Base-by-base conservation (phyloP, 108 stramenopile genomes). In the Fragilaria crotonensis region DNA sequence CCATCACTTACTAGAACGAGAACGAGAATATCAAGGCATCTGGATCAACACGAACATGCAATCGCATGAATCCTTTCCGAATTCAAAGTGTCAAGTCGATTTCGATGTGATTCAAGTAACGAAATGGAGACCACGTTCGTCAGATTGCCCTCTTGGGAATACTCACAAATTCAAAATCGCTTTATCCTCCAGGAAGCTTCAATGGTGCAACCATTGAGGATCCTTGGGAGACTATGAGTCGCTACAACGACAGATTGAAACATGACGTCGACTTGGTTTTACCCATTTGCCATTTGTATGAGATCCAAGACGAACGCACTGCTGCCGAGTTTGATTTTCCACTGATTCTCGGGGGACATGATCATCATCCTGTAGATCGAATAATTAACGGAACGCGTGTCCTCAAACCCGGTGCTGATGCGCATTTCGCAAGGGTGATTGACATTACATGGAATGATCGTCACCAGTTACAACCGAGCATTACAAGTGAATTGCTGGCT, bases 31-130 rank as follows among this genome's bases (percentile, higher is more conserved):
- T 33, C 3, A 20, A 19, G 71, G 71, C 14, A 67, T 28, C 3
- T 71, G 63, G 63, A 50, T 72, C 65, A 72, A 72, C 48, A 54
- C 30, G n/a, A 72, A 72, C 45, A 72, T 72, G 71, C 65, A 22
- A 3, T 17, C 32, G 14, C 71, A 72, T 54, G 71, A 66, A 14
- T 52, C 59, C 1, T 33, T 18, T 52, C 25, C 11, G 64, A 64
- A 25, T 52, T 83, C 21, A 54, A 70, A 19, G 3, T 67, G 48
- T 72, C 70, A 70, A 28, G 30, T 30, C 5, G 44, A 28, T 3
- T 64, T 50, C 30, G 56, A 57, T 4, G 30, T 59, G 3, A 60
- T 72, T 33, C 31, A 30, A 66, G 28, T 11, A 26, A 17, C 18
- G 36, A 45, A n/a, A n/a, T n/a, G 51, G 51, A 30, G 30, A 27